phyloP scores from a whole-genome alignment of 257 asterid genomes.

The Eucommia ulmoides region DNA sequence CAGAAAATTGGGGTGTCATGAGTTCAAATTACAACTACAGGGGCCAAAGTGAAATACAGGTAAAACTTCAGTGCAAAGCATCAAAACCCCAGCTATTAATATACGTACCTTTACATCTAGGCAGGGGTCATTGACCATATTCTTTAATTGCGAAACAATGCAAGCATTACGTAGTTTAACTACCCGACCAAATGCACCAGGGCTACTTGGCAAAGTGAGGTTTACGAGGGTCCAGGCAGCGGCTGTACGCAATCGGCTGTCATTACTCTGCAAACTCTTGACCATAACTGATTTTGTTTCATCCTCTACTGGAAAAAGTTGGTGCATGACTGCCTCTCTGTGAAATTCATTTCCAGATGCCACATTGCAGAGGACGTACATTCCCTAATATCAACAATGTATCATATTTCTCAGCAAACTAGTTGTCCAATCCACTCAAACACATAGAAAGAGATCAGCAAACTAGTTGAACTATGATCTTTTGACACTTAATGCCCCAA shows the following conservation, averaged over 20 bases:
- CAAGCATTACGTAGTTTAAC: conserved; percentile 48
- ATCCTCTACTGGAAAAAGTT: conserved; percentile 36
- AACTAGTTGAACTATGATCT: neutral
- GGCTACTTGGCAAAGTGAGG: conserved; percentile 60
- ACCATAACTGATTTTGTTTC: conserved; percentile 30
- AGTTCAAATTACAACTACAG: too few species aligned
- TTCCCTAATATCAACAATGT: too few species aligned
- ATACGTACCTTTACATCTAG: conserved; percentile 84
- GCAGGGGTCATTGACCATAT: conserved; percentile 69
- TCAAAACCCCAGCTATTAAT: conserved; percentile 6
- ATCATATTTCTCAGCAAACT: too few species aligned
- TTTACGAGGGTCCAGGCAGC: conserved; percentile 71
- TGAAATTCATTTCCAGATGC: conserved; percentile 88
- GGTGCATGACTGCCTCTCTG: conserved; percentile 76
- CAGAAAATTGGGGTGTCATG: too few species aligned
- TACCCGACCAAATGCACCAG: conserved; percentile 49
- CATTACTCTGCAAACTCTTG: conserved; percentile 56
- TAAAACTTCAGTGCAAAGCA: conserved; percentile 2
- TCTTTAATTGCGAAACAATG: conserved; percentile 53
- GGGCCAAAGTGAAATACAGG: conserved; percentile 13
- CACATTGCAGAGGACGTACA: conserved; percentile 63
- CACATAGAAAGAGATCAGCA: too few species aligned
- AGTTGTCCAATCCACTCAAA: neutral
- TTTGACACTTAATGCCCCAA: neutral
- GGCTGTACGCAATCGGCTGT: conserved; percentile 65